Evolutionary conservation across 2,329 filamentous ascomycete species (phyloP).

Genomic region (Verticillium zaregamsianum): DNA sequence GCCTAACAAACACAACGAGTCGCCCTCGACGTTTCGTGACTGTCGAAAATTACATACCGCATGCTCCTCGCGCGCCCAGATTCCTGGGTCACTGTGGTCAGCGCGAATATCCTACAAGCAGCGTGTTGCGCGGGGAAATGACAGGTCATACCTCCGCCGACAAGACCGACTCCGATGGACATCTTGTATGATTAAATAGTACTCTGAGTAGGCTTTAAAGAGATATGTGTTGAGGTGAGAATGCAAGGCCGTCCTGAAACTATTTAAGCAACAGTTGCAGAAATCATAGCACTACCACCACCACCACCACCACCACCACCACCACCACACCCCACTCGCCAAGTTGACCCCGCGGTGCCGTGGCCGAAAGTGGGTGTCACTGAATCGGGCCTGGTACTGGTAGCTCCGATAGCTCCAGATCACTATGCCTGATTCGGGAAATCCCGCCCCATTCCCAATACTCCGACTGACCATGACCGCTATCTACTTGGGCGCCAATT

Average conservation of each 20-base stretch:
- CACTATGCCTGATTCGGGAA: background rate
- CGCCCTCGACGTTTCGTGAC: background rate
- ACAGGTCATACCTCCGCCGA: background rate
- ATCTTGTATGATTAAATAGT: background rate
- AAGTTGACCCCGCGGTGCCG: background rate
- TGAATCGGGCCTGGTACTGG: too few species aligned
- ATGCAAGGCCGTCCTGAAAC: too few species aligned
- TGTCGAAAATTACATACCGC: background rate
- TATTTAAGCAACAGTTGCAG: too few species aligned
- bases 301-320: too few species aligned
- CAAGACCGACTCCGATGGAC: background rate
- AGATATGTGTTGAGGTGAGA: too few species aligned
- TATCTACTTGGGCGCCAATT: too few species aligned
- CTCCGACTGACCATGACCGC: too few species aligned
- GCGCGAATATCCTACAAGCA: background rate
- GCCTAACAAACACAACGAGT: background rate
- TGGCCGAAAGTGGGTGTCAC: background rate
- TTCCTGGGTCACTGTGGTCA: background rate
- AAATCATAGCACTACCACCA: too few species aligned
- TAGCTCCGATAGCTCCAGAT: background rate
- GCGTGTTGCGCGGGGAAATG: background rate
- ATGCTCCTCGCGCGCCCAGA: background rate
- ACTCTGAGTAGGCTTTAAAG: background rate
- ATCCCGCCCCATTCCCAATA: background rate
- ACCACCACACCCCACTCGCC: background rate